Evolutionary conservation across 225 moss, liverwort and hornwort species (phyloP).

Genomic region (Antitrichia curtipendula): DNA sequence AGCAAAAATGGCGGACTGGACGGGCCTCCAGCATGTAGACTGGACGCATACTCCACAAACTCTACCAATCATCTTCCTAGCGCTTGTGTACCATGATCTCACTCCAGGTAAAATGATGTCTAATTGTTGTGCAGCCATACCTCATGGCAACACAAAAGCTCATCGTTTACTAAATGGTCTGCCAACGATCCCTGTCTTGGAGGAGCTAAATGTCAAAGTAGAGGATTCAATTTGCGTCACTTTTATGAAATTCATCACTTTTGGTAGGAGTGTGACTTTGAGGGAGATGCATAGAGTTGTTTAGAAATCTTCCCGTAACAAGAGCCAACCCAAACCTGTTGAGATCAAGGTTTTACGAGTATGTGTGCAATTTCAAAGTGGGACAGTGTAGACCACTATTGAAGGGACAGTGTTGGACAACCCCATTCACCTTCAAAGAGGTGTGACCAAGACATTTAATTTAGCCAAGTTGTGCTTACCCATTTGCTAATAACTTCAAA

Average conservation of each 20-base stretch:
- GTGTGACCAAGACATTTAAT: neutral
- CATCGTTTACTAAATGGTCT: no score
- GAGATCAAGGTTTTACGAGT: neutral
- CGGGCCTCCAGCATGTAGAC: constrained; percentile 27
- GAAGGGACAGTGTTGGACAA: neutral
- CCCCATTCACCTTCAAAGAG: neutral
- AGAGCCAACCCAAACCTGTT: neutral
- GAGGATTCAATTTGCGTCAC: neutral
- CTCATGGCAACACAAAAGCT: neutral
- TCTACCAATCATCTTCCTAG: constrained; percentile 41
- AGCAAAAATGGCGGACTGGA: constrained; percentile 34
- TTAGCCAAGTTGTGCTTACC: neutral
- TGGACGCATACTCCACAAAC: constrained; percentile 38
- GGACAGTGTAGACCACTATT: neutral
- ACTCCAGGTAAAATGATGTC: constrained; percentile 34
- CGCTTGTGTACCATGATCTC: constrained; percentile 57
- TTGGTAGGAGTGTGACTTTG: neutral
- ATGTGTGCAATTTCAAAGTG: neutral
- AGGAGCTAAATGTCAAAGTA: neutral
- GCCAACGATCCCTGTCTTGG: neutral
- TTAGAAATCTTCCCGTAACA: neutral
- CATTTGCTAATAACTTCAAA: neutral
- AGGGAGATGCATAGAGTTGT: neutral
- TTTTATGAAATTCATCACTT: neutral
- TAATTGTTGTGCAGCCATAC: neutral